Base-by-base conservation (phyloP, 1,139 yeast species). In the Ogataea hybrid region DNA sequence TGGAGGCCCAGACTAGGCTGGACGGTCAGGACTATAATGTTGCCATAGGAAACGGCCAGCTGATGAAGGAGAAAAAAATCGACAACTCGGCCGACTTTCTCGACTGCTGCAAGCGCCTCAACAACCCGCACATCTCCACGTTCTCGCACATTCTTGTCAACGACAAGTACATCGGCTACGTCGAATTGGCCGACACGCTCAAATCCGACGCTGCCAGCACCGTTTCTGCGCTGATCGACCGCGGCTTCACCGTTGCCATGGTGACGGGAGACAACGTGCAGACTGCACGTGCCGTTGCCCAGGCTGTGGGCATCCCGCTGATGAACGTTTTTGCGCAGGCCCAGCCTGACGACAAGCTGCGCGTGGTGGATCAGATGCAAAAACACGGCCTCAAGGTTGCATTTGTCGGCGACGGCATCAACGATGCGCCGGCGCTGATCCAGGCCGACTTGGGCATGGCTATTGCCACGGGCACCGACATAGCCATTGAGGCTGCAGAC, bases 401-500 rank as follows among this genome's bases (percentile, higher is more conserved):
- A 2, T 89, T 94, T 71, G 83, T 92, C 25, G 99, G 99, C 25
- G 99, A 92, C 64, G 99, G 99, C 44, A 57, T 63, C 29, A 63
- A 63, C 43, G 99, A 92, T 63, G 95, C 97, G 0, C 97, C 97
- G 0, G 97, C 97, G 0, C 71, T 92, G 47, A 95, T 89, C 0
- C 77, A 83, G 46, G 87, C 97, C 0, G 87, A 89, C 52, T 68
- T 92, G 15, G 98, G 98, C 16, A 81, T 94, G 58, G 95, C 97
- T 6, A 79, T 92, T 46, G 83, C 95, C 20, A 78, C 95, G 0
- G 96, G 97, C 3, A 87, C 97, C 0, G 97, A 92, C 57, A 87
- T 92, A 50, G 98, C 98, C 3, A 85, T 92, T 54, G 97, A 90
- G 52, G 88, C 96, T 20, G 96, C 98, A 0, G 97, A 89, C 60